phyloP scores from a whole-genome alignment of 306 rosid genomes.

The Citrullus amarus region DNA sequence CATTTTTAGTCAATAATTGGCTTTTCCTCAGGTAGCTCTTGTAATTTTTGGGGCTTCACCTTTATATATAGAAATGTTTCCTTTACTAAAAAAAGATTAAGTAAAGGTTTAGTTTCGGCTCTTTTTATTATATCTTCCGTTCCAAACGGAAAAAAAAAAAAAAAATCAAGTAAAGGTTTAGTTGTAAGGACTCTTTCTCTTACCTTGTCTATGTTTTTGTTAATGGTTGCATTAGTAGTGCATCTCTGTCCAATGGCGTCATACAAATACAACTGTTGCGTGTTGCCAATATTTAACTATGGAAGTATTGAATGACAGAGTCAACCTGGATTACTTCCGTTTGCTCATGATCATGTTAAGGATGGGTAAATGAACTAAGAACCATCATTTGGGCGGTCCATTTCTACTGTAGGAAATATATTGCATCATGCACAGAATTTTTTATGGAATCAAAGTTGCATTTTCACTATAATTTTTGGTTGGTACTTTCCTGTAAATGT shows the following conservation, averaged over 20 bases:
- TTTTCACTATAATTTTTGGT: neutral
- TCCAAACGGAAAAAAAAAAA: too few species aligned
- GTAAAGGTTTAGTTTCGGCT: too few species aligned
- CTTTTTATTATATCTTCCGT: too few species aligned
- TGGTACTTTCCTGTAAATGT: neutral
- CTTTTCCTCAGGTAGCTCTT: too few species aligned
- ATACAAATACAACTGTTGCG: neutral
- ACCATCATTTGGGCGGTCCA: neutral
- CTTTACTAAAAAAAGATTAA: too few species aligned
- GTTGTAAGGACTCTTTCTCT: too few species aligned
- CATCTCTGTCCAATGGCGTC: neutral
- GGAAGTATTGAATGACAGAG: neutral
- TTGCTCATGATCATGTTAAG: neutral
- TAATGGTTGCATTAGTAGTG: neutral
- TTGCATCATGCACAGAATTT: neutral
- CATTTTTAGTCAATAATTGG: too few species aligned
- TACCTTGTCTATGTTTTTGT: too few species aligned
- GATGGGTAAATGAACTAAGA: neutral
- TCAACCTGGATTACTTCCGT: neutral
- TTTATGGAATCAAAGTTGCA: neutral
- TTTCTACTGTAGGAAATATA: neutral
- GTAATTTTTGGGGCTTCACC: too few species aligned
- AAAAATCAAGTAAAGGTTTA: too few species aligned
- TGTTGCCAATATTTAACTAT: neutral
- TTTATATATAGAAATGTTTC: too few species aligned